These are phyloP conservation scores for Pichia sp. DNA, from an alignment of 1,139 yeast genomes.

Conservation along the genomic window DNA sequence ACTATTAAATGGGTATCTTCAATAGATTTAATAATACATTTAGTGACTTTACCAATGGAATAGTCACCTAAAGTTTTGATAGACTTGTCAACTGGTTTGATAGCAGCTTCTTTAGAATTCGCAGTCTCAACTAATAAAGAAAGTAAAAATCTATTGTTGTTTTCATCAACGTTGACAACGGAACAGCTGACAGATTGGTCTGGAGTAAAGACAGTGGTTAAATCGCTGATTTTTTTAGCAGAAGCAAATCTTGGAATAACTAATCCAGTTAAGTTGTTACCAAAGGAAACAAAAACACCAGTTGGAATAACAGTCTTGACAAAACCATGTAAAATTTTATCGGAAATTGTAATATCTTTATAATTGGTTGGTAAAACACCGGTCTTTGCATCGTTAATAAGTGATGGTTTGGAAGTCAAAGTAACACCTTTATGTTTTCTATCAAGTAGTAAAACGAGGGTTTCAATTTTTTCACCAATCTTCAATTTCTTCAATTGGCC, in stretches of 20 bases:
- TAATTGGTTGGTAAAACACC: constrained; percentile 52
- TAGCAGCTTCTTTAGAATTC: constrained; percentile 28
- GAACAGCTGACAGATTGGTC: constrained; percentile 65
- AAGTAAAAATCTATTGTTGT: constrained; percentile 63
- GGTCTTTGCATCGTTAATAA: constrained; percentile 58
- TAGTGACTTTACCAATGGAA: constrained; percentile 54
- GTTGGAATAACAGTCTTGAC: constrained; percentile 68
- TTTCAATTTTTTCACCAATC: constrained; percentile 55
- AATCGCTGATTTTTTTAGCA: constrained; percentile 48
- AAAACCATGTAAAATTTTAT: constrained; percentile 57
- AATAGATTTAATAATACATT: constrained; percentile 55
- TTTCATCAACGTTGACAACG: constrained; percentile 58
- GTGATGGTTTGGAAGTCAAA: constrained; percentile 58
- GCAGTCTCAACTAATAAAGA: constrained; percentile 40
- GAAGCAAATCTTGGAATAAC: constrained; percentile 72
- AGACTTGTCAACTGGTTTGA: constrained; percentile 57
- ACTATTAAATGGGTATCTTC: constrained; percentile 69
- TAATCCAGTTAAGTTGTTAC: constrained; percentile 74
- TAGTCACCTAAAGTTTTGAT: constrained; percentile 47
- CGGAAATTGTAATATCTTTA: constrained; percentile 51
- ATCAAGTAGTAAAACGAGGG: constrained; percentile 67
- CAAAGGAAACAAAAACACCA: constrained; percentile 83
- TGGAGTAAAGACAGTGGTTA: constrained; percentile 47
- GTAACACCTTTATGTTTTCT: constrained; percentile 52
- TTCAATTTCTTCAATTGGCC: constrained; percentile 50